Evolutionary conservation across 2,329 filamentous ascomycete species (phyloP).

Genomic region (Karstenula rhodostoma): DNA sequence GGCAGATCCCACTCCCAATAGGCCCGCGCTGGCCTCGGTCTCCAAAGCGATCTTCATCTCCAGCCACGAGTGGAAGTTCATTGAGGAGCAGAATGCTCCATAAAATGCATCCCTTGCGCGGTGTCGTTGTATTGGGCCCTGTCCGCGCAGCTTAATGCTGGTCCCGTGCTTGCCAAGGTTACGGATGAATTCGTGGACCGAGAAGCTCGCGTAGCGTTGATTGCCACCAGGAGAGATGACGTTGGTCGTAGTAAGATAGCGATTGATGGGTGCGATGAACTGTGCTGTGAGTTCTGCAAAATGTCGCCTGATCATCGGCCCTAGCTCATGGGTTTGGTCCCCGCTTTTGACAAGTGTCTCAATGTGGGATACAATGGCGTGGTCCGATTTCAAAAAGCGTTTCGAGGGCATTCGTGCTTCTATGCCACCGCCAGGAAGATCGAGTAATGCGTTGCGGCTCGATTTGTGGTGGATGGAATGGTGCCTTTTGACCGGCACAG

Average conservation of each 20-base stretch:
- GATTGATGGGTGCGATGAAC: conserved; percentile 51
- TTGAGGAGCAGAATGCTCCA: conserved; percentile 46
- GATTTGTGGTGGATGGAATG: conserved; percentile 48
- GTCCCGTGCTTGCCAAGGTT: conserved; percentile 51
- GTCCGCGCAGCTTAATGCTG: conserved; percentile 49
- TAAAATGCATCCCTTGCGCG: conserved; percentile 48
- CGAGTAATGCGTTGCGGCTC: conserved; percentile 45
- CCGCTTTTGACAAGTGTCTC: conserved; percentile 44
- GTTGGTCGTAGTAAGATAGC: conserved; percentile 50
- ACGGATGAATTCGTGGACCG: conserved; percentile 45
- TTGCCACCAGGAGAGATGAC: conserved; percentile 46
- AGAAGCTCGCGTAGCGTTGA: conserved; percentile 50
- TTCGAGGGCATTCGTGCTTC: conserved; percentile 47
- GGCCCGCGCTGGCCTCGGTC: conserved; percentile 49
- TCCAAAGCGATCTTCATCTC: conserved; percentile 54
- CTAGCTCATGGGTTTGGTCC: conserved; percentile 43
- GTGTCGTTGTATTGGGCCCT: conserved; percentile 49
- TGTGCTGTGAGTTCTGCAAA: conserved; percentile 53
- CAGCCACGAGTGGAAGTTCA: conserved; percentile 53
- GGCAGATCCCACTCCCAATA: conserved; percentile 32
- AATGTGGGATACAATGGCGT: conserved; percentile 42
- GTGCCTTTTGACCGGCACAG: conserved; percentile 47
- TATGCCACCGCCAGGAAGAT: conserved; percentile 51
- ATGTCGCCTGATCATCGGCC: conserved; percentile 50
- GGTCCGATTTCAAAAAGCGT: conserved; percentile 51